Evolutionary conservation across 768 basidiomycete genomes (phyloP), one percentile per base, ranked within the genome.

Genomic region (Podaxis pistillaris): DNA sequence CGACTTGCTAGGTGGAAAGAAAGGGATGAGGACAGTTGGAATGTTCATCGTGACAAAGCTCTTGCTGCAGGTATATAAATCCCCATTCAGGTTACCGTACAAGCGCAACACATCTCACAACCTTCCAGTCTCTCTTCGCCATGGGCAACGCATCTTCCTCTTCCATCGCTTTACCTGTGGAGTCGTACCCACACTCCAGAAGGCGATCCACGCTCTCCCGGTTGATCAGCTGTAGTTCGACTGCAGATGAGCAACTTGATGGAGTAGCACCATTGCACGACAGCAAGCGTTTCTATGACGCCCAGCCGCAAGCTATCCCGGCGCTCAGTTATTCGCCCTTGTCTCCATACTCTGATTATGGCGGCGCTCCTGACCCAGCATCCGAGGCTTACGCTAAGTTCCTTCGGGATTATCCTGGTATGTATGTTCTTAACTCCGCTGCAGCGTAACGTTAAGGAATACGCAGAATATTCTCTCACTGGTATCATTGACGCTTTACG

Each of bases 401-500:
- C 73, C 73, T 84, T 49, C 67, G 65, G 17, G 72, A 75, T 49
- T 76, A 71, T 63, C 78, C 78, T 57, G 76, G 76, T 76, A 64
- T 49, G 68, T 55, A 4, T 13, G 17, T 56, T 44, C 47, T 49
- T 19, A 9, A 9, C 9, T 33, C 33, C 8, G 8, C 9, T 33
- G 33, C 33, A 9, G 33, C 6, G 8, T 33, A 9, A 9, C 8
- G 6, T 33, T 33, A 33, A 33, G 8, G 33, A 7, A 33, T 33
- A 33, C 8, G 33, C 59, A 72, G 87, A 89, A 72, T 91, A 89
- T 66, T 79, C 80, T 52, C 77, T 77, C 15, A 90, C 89, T 4
- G 87, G 87, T 85, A 87, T 87, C 60, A 70, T 91, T 58, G 90
- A 91, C 68, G 79, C 83, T 0, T 79, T 91, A 17, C 84, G 89